These are phyloP conservation scores for Russula emetica DNA, from an alignment of 768 basidiomycete species.

Conservation along the genomic window DNA sequence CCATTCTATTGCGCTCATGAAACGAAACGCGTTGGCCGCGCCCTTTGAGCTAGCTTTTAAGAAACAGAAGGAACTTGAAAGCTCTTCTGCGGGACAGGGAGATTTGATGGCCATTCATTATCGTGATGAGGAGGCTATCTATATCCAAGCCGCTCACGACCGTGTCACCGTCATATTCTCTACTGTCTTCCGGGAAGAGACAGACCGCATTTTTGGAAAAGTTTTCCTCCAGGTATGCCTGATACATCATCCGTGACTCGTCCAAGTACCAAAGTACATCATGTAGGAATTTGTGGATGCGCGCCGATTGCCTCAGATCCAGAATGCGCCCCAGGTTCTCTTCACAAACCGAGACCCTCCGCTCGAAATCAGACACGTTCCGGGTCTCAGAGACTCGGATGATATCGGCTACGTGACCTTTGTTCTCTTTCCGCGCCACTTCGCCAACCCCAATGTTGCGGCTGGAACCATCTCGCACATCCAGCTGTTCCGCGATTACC, in stretches of 20 bases:
- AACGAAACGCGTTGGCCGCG: conserved; percentile 90
- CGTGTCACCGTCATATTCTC: conserved; percentile 98
- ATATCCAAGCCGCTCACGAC: conserved; percentile 87
- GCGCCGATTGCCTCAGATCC: conserved; percentile 85
- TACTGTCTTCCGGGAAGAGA: conserved; percentile 95
- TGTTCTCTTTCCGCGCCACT: conserved; percentile 94
- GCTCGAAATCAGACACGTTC: conserved; percentile 87
- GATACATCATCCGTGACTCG: neutral
- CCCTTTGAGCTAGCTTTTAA: conserved; percentile 89
- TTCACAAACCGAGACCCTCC: conserved; percentile 95
- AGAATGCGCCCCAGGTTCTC: conserved; percentile 94
- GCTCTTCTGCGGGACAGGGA: conserved; percentile 59
- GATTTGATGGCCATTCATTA: conserved; percentile 93
- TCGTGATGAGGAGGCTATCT: conserved; percentile 96
- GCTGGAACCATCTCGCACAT: conserved; percentile 86
- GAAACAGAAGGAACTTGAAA: conserved; percentile 78
- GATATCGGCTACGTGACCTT: conserved; percentile 43
- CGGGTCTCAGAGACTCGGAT: conserved; percentile 66
- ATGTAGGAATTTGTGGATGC: conserved; percentile 97
- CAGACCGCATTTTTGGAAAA: conserved; percentile 93
- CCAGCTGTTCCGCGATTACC: conserved; percentile 94
- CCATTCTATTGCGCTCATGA: conserved; percentile 75
- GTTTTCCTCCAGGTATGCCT: conserved; percentile 87
- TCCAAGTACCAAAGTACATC: neutral
- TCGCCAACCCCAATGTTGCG: conserved; percentile 63